Evolutionary conservation across 257 asterid genomes (phyloP).

Genomic region (Solanum commersonii): DNA sequence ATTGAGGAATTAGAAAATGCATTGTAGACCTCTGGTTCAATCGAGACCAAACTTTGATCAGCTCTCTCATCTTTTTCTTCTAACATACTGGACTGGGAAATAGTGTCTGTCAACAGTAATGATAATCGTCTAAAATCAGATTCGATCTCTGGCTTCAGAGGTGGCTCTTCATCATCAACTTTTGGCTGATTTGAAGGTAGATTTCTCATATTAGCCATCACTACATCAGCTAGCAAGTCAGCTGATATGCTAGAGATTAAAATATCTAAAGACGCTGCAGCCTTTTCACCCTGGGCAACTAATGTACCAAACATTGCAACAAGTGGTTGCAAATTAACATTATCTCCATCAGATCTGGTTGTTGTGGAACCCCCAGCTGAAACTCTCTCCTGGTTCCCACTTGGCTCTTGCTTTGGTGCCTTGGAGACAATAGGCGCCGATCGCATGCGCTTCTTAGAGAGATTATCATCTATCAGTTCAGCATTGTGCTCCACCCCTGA

Average conservation of each 20-base stretch:
- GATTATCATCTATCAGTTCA: conserved; percentile 41
- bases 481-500: conserved; percentile 28
- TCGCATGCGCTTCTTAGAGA: conserved; percentile 63
- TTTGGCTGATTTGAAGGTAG: conserved; percentile 50
- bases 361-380: conserved; percentile 33
- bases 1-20: conserved; percentile 1
- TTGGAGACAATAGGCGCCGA: conserved; percentile 31
- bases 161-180: conserved; percentile 43
- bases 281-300: conserved; percentile 97
- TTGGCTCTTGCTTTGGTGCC: conserved; percentile 33
- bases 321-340: conserved; percentile 89
- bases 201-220: conserved; percentile 73
- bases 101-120: conserved; percentile 41
- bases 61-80: conserved; percentile 24
- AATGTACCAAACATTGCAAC: conserved; percentile 88
- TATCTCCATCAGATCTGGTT: conserved; percentile 39
- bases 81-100: conserved; percentile 33
- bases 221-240: conserved; percentile 93
- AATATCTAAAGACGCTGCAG: conserved; percentile 70
- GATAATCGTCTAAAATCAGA: conserved; percentile 58
- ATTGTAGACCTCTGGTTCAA: conserved; percentile 46
- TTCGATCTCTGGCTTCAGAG: conserved; percentile 21
- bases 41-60: conserved; percentile 25
- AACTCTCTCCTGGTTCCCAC: conserved; percentile 23
- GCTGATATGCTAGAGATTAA: conserved; percentile 94